phyloP scores from a whole-genome alignment of 768 basidiomycete species.

The Symmetrospora coprosmae region DNA sequence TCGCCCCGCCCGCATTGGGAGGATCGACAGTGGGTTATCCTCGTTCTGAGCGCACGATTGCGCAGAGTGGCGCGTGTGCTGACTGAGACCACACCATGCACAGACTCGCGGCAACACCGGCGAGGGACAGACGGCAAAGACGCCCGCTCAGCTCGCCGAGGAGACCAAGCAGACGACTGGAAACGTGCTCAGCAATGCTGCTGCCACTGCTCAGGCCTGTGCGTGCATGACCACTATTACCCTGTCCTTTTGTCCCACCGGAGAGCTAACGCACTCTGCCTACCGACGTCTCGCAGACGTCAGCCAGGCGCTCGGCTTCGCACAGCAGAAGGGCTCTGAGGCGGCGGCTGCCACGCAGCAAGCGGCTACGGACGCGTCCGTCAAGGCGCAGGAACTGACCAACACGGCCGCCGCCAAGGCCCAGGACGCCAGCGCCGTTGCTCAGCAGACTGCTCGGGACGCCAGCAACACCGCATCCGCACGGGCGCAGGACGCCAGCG shows the following conservation, averaged over 20 bases:
- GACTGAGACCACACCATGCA: not conserved
- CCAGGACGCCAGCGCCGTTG: not conserved
- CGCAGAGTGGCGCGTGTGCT: not conserved
- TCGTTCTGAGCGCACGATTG: not conserved
- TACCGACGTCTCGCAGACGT: not conserved
- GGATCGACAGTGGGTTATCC: not conserved
- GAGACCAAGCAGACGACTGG: not conserved
- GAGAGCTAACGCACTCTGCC: too few species aligned
- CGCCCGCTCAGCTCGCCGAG: conserved; percentile 10
- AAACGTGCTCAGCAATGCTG: not conserved
- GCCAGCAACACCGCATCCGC: not conserved
- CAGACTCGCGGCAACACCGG: conserved; percentile 15
- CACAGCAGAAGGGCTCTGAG: conserved; percentile 3
- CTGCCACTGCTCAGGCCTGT: not conserved
- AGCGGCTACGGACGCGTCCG: conserved; percentile 1
- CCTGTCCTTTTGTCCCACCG: not conserved
- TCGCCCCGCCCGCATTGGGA: conserved; percentile 13
- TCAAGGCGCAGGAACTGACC: not conserved
- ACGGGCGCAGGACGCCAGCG: not conserved
- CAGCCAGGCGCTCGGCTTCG: not conserved
- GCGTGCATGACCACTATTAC: not conserved
- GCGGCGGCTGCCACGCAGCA: not conserved
- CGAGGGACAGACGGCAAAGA: conserved; percentile 10
- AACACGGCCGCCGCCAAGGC: not conserved
- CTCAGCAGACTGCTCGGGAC: conserved; percentile 8